Evolutionary conservation across 2,329 filamentous ascomycete species (phyloP), one percentile per base, ranked within the genome.

Genomic region (Pseudophaeomoniella oleicola): DNA sequence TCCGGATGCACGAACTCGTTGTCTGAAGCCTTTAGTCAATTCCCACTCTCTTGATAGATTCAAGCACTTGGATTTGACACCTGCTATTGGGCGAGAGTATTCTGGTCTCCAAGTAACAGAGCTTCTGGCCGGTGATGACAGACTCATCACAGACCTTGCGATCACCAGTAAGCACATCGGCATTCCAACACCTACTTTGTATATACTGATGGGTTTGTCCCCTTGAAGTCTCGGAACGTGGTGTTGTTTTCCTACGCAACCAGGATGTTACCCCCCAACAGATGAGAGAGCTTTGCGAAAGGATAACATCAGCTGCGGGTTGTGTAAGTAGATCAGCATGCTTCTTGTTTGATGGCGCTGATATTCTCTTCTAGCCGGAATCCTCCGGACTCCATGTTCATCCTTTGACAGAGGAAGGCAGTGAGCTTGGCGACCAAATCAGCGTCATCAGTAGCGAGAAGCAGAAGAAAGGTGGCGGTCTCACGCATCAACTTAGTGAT

Each of bases 121-220:
- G 9, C 22, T 27, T 27, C n/a, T 27, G 22, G 22, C 22, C 22
- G 22, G 22, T 27, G 22, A 27, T 0, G 75, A 82, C 36, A 69
- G 75, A 32, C 58, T 79, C 14, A 51, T 82, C 16, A 66, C 72
- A 1, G 78, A 82, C 46, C 59, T 84, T 0, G 78, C 75, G 22
- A 75, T 81, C 40, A 78, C 72, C 1, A 69, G 75, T 79, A 56
- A 45, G 62, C 40, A 4, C 12, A 11, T 6, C 5, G 5, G n/a
- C n/a, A n/a, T n/a, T n/a, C n/a, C n/a, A n/a, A n/a, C n/a, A n/a
- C n/a, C n/a, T n/a, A n/a, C n/a, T n/a, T n/a, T n/a, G n/a, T n/a
- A n/a, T n/a, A n/a, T n/a, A n/a, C n/a, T n/a, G n/a, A n/a, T n/a
- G n/a, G n/a, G n/a, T n/a, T n/a, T n/a, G 22, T 27, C n/a, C 22